Evolutionary conservation across 108 stramenopile genomes (phyloP).

Genomic region (Pseudonitzschia delicatissima): DNA sequence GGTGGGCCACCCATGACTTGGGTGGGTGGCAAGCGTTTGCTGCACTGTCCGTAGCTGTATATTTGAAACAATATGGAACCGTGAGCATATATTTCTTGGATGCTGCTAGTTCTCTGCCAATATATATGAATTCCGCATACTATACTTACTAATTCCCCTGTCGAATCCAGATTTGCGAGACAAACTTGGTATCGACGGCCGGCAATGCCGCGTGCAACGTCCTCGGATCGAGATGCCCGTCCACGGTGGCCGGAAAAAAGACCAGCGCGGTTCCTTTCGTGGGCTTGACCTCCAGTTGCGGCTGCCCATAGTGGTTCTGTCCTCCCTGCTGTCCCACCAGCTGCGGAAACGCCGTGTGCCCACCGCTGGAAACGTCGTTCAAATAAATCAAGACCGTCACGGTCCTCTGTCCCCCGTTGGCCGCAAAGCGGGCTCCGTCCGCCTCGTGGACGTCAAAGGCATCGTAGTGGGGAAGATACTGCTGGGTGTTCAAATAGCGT

Average conservation of each 20-base stretch:
- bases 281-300: conserved; percentile 65
- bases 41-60: conserved; percentile 54
- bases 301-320: conserved; percentile 71
- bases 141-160: conserved; percentile 69
- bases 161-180: conserved; percentile 97
- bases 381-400: conserved; percentile 95
- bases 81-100: no score
- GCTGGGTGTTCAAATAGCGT: conserved; percentile 77
- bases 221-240: conserved; percentile 83
- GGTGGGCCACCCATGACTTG: conserved; percentile 64
- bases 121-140: no score
- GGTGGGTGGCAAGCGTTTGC: conserved; percentile 50
- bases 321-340: conserved; percentile 57
- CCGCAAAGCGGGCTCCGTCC: conserved; percentile 80
- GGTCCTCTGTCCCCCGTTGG: conserved; percentile 94
- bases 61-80: neutral
- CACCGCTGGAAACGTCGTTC: conserved; percentile 85
- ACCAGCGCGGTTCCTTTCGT: conserved; percentile 83
- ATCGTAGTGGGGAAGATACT: conserved; percentile 84
- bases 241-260: conserved; percentile 94
- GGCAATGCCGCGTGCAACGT: conserved; percentile 90
- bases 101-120: no score
- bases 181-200: conserved; percentile 90
- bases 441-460: conserved; percentile 86
- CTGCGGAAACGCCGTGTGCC: conserved; percentile 79